Percentiles rank a stretch among this genome's conserved stretches.
Evolutionary conservation across 176 grass and related monocot genomes (phyloP).

Genomic region (Zoysia japonica): DNA sequence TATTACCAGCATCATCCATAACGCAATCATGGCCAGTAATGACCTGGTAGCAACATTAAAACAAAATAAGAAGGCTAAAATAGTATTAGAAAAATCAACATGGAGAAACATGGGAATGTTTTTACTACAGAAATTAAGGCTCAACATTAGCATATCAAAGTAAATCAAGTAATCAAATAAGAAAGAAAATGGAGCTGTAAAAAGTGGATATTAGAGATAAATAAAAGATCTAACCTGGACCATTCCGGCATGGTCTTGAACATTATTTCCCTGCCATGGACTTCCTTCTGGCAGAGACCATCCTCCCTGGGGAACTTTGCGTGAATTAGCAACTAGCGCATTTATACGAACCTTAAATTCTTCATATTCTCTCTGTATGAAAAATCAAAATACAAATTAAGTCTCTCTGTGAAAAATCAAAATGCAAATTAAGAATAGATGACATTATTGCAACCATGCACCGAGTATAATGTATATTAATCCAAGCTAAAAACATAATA

Average conservation of each 20-base stretch:
- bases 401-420: slow-evolving; percentile 33
- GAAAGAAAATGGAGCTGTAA: background rate
- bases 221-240: slow-evolving; percentile 15
- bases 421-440: background rate
- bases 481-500: background rate
- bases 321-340: slow-evolving; percentile 30
- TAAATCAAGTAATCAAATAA: slow-evolving; percentile 2
- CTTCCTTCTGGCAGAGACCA: slow-evolving; percentile 35
- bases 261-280: slow-evolving; percentile 44
- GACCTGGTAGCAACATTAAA: slow-evolving; percentile 25
- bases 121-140: background rate
- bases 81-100: slow-evolving; percentile 3
- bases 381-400: slow-evolving; percentile 24
- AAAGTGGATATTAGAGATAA: slow-evolving; percentile 3
- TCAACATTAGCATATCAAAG: background rate
- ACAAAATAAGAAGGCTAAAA: background rate
- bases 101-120: background rate
- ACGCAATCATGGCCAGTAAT: slow-evolving; percentile 37
- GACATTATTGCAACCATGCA: slow-evolving; percentile 14
- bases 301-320: slow-evolving; percentile 32
- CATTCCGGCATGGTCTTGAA: slow-evolving; percentile 36
- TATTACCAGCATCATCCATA: slow-evolving; percentile 40
- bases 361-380: slow-evolving; percentile 39
- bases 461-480: background rate
- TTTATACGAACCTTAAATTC: slow-evolving; percentile 42